Evolutionary conservation across 768 basidiomycete species (phyloP).

Genomic region (Agaricus subrufescens): DNA sequence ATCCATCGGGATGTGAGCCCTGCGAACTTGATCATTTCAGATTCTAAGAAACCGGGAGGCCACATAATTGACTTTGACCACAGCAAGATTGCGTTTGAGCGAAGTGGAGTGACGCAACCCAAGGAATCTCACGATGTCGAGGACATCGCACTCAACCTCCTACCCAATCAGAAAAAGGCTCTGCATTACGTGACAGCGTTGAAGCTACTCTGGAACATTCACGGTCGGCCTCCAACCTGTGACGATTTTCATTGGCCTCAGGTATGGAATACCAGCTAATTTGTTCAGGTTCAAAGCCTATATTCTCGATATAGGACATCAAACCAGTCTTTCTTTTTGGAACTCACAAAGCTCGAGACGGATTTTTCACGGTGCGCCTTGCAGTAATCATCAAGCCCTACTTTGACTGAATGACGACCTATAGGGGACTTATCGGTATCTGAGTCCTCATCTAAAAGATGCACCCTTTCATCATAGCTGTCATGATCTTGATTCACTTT

Average conservation of each 20-base stretch:
- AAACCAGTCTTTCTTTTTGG: not conserved
- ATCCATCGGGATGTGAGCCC: not conserved
- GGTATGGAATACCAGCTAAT: not conserved
- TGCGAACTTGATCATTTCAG: not conserved
- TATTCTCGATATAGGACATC: not conserved
- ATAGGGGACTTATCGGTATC: not conserved
- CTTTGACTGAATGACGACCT: not conserved
- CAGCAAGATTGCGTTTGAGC: not conserved
- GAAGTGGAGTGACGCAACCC: not conserved
- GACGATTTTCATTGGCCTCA: not conserved
- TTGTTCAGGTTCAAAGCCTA: not conserved
- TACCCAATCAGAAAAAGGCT: not conserved
- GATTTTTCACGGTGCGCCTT: not conserved
- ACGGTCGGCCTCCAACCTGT: not conserved
- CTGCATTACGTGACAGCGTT: not conserved
- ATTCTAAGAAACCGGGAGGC: not conserved
- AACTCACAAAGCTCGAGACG: not conserved
- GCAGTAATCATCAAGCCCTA: not conserved
- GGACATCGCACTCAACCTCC: not conserved
- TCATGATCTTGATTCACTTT: not conserved
- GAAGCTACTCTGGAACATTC: not conserved
- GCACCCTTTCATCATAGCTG: not conserved
- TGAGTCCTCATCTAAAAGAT: not conserved
- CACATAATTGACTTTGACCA: constrained; percentile 3
- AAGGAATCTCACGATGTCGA: not conserved